Evolutionary conservation across 2,329 filamentous ascomycete species (phyloP).

Genomic region (Aspergillus ochraceus): DNA sequence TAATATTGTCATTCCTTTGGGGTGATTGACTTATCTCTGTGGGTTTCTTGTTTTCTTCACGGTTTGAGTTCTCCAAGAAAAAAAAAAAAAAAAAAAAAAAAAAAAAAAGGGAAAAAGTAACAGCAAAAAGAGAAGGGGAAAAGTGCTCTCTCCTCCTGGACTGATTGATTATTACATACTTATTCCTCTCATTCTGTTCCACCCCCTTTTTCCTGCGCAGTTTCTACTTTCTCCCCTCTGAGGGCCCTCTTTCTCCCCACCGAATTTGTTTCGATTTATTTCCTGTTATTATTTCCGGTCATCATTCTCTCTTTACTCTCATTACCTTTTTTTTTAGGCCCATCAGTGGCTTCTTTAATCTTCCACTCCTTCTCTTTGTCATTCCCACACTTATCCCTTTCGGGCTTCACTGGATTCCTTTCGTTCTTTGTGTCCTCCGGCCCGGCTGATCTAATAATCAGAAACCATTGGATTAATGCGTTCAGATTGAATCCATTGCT

Average conservation of each 20-base stretch:
- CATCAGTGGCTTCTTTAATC: background rate
- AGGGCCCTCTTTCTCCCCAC: slow-evolving; percentile 3
- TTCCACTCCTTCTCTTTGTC: background rate
- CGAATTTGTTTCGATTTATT: slow-evolving; percentile 3
- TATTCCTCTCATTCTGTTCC: slow-evolving; percentile 14
- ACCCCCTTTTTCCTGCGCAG: slow-evolving; percentile 11
- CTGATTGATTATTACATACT: background rate
- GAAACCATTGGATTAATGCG: background rate
- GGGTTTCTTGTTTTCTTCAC: background rate
- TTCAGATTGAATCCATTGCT: background rate
- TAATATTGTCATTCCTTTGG: background rate
- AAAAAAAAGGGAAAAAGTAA: background rate
- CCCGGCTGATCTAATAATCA: background rate
- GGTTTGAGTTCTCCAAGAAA: background rate
- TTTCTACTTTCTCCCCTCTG: slow-evolving; percentile 10
- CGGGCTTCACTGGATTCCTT: background rate
- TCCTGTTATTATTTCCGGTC: slow-evolving; percentile 11
- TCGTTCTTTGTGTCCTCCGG: background rate
- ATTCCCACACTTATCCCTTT: slow-evolving; percentile 6
- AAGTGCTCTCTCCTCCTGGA: background rate
- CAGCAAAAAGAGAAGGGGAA: background rate
- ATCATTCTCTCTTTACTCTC: slow-evolving; percentile 3
- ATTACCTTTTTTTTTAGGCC: slow-evolving; percentile 8
- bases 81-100: too few relatives aligned
- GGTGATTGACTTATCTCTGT: background rate